A percentile compares a stretch with the other conserved stretches of the same genome.
phyloP scores from a whole-genome alignment of 2,329 filamentous ascomycete species.

The Aspergillus sp. region DNA sequence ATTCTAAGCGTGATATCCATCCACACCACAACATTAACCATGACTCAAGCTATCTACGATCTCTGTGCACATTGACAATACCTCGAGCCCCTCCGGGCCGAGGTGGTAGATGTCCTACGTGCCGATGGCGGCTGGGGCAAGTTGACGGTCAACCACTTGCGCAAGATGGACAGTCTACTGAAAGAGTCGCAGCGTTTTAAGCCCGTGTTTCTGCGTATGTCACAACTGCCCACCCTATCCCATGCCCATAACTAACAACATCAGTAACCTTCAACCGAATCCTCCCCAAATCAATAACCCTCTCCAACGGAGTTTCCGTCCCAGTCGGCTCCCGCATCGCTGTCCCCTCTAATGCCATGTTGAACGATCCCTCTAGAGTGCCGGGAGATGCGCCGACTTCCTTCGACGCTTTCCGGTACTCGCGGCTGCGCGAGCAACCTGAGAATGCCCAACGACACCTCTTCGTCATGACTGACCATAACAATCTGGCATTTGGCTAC shows the following conservation, averaged over 20 bases:
- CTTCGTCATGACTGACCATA: slow-evolving; percentile 21
- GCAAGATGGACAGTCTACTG: slow-evolving; percentile 26
- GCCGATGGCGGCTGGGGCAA: slow-evolving; percentile 20
- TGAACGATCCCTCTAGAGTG: slow-evolving; percentile 20
- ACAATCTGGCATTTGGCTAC: slow-evolving; percentile 32
- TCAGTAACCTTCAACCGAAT: slow-evolving; percentile 23
- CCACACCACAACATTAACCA: slow-evolving; percentile 19
- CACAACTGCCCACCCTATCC: no score
- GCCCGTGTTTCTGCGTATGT: slow-evolving; percentile 19
- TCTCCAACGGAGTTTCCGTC: slow-evolving; percentile 25
- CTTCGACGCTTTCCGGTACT: slow-evolving; percentile 30
- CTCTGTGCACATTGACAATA: slow-evolving; percentile 24
- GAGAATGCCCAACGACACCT: slow-evolving; percentile 19
- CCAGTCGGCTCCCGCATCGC: slow-evolving; percentile 19
- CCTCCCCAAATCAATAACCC: slow-evolving; percentile 16
- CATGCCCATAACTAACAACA: background rate
- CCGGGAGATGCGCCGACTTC: slow-evolving; percentile 8
- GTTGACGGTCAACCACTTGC: slow-evolving; percentile 15
- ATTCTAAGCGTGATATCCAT: slow-evolving; percentile 16
- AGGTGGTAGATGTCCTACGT: slow-evolving; percentile 16
- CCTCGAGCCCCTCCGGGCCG: slow-evolving; percentile 21
- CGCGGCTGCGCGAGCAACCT: slow-evolving; percentile 16
- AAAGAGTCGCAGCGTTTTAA: slow-evolving; percentile 26
- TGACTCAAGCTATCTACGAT: slow-evolving; percentile 22
- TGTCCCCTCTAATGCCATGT: slow-evolving; percentile 21